Percentiles rank a stretch among this genome's conserved stretches.
These are phyloP conservation scores for Oenanthe javanica DNA, from an alignment of 140 eudicot genomes.

Conservation along the genomic window DNA sequence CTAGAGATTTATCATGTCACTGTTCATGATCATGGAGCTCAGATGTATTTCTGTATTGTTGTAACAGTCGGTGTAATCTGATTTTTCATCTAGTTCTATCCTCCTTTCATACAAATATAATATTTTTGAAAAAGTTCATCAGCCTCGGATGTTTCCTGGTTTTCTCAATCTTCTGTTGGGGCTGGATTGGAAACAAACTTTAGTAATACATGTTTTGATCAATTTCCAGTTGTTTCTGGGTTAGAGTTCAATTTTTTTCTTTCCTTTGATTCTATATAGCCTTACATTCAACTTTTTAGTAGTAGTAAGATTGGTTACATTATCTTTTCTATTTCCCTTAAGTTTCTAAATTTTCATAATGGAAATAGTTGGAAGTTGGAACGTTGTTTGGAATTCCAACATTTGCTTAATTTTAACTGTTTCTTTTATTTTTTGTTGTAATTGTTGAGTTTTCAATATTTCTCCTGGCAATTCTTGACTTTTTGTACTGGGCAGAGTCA, in stretches of 20 bases:
- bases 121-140: not conserved
- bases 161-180: not conserved
- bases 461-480: not conserved
- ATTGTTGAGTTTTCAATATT: not conserved
- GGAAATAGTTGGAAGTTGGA: not conserved
- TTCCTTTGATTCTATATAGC: not conserved
- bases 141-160: not conserved
- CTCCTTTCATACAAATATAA: not conserved
- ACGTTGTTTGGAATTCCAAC: not conserved
- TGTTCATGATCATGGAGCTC: not conserved
- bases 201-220: not conserved
- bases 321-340: not conserved
- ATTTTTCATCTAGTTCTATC: not conserved
- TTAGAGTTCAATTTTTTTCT: not conserved
- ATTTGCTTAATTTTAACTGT: not conserved
- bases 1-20: constrained; percentile 1
- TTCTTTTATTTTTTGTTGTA: not conserved
- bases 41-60: not conserved
- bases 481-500: not conserved
- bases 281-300: not conserved
- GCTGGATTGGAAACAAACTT: not conserved
- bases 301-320: not conserved
- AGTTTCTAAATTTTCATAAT: not conserved
- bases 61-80: not conserved
- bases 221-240: not conserved